Evolutionary conservation across 495 filamentous ascomycete species (phyloP).

Genomic region (Lepraria neglecta): DNA sequence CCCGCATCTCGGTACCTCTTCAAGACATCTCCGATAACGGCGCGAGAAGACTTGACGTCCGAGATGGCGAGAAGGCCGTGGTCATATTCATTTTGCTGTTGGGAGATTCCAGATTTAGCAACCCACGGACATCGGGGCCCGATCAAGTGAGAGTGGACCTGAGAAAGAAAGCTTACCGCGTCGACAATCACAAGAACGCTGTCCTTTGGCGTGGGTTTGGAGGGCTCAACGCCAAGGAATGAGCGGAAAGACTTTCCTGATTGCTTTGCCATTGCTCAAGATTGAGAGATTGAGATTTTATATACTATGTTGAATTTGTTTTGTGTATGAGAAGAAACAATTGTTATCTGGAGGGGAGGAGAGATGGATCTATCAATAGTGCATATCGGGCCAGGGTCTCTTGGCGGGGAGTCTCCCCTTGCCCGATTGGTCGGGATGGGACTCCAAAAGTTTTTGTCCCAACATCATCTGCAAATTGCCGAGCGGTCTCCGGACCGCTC

Average conservation of each 20-base stretch:
- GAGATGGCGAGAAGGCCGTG: conserved; percentile 45
- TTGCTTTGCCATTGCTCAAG: conserved; percentile 3
- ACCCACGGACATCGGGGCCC: no score
- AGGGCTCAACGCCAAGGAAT: conserved; percentile 28
- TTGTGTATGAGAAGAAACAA: background rate
- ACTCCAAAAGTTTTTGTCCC: background rate
- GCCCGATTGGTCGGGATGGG: conserved; percentile 8
- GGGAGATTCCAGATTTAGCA: background rate
- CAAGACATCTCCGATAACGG: conserved; percentile 45
- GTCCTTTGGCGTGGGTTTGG: conserved; percentile 45
- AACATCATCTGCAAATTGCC: no score
- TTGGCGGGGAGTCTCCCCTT: background rate
- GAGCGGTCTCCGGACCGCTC: no score
- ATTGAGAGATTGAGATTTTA: background rate
- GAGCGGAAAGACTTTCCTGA: conserved; percentile 17
- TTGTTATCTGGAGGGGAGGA: background rate
- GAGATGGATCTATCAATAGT: background rate
- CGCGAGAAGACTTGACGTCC: conserved; percentile 41
- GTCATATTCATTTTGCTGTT: conserved; percentile 51
- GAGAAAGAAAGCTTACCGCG: conserved; percentile 30
- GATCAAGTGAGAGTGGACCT: no score
- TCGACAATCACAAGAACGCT: conserved; percentile 57
- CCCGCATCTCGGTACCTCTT: conserved; percentile 43
- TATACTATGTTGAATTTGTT: background rate
- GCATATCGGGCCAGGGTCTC: background rate